A percentile compares a stretch with the other conserved stretches of the same genome.
phyloP scores from a whole-genome alignment of 2,329 filamentous ascomycete species.

The Allantophomopsis lycopodina region DNA sequence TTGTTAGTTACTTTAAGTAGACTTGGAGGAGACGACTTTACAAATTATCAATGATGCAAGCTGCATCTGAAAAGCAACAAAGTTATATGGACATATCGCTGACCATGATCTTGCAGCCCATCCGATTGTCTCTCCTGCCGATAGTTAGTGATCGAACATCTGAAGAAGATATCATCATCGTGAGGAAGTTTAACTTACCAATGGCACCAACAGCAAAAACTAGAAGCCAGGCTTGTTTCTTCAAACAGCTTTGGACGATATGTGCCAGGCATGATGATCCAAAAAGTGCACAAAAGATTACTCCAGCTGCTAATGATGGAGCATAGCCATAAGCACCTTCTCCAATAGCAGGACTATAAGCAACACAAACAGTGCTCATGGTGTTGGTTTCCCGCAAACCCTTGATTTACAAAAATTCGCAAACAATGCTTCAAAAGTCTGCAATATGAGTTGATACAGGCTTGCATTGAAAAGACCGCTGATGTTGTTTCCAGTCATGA shows the following conservation, averaged over 20 bases:
- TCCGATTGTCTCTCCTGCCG: slow-evolving; percentile 21
- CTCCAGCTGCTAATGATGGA: slow-evolving; percentile 17
- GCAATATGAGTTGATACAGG: too few species aligned
- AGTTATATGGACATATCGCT: slow-evolving; percentile 15
- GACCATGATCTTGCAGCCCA: slow-evolving; percentile 17
- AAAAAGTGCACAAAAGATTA: slow-evolving; percentile 32
- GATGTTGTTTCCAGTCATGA: too few species aligned
- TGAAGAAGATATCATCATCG: too few species aligned
- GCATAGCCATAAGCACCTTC: slow-evolving; percentile 6
- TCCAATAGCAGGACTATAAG: too few species aligned
- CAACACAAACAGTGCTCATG: too few species aligned
- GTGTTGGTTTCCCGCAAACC: too few species aligned
- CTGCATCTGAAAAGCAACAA: slow-evolving; percentile 20
- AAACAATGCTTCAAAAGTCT: too few species aligned
- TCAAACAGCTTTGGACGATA: slow-evolving; percentile 24
- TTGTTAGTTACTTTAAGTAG: too few species aligned
- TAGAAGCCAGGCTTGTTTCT: slow-evolving; percentile 32
- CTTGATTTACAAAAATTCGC: too few species aligned
- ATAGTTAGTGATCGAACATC: too few species aligned
- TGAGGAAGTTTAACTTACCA: slow-evolving; percentile 19
- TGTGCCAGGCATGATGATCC: slow-evolving; percentile 25
- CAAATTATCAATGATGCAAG: slow-evolving; percentile 27
- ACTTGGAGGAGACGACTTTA: too few species aligned
- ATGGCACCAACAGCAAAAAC: slow-evolving; percentile 29
- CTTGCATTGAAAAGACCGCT: too few species aligned